These are phyloP conservation scores for Aegilops longissima DNA, from an alignment of 176 grass and related monocot species.

Conservation along the genomic window DNA sequence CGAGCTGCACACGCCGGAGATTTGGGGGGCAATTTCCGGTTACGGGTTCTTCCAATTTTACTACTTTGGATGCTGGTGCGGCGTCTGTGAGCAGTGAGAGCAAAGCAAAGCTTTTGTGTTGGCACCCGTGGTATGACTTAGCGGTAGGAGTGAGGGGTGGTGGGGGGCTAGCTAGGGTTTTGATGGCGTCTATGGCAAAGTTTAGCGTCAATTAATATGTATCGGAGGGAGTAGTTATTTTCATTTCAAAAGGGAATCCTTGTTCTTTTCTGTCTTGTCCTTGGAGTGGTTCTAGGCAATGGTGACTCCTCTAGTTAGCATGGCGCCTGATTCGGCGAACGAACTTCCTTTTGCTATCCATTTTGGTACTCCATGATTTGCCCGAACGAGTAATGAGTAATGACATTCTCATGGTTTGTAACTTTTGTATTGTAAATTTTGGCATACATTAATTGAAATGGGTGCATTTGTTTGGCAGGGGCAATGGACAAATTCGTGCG, in stretches of 20 bases:
- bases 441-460: not conserved
- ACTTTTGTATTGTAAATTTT: not conserved
- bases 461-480: not conserved
- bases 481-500: slow-evolving; percentile 41
- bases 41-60: too few species aligned
- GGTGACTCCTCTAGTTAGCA: not conserved
- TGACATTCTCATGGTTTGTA: not conserved
- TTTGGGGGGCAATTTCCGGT: too few species aligned
- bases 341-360: not conserved
- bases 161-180: not conserved
- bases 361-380: not conserved
- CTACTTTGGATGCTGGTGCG: too few species aligned
- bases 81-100: too few species aligned
- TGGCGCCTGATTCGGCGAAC: not conserved
- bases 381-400: not conserved
- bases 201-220: too few species aligned
- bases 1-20: too few species aligned
- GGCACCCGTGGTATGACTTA: too few species aligned
- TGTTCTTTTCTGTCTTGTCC: not conserved
- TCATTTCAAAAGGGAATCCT: too few species aligned
- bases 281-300: not conserved
- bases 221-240: too few species aligned
- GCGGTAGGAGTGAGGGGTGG: not conserved
- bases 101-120: too few species aligned
- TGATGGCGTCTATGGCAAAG: too few species aligned